Percentiles rank a stretch among this genome's conserved stretches.
Conservation (phyloP, 2,329 filamentous ascomycete species). For the Fusarium humuli region DNA sequence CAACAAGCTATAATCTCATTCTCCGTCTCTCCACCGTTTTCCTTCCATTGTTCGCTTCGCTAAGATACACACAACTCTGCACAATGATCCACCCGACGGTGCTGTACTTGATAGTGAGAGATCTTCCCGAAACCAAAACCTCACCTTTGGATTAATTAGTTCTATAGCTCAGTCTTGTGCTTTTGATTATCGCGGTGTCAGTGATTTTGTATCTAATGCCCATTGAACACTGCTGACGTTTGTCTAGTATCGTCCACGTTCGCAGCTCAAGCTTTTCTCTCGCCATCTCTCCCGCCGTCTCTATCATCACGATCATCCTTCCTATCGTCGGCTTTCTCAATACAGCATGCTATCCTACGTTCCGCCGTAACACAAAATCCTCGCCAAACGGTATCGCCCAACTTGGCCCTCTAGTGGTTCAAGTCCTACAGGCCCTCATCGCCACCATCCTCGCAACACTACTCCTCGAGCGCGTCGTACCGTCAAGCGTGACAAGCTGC, state of each 20-base stretch:
- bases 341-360: conserved; percentile 51
- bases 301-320: conserved; percentile 55
- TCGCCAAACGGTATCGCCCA: conserved; percentile 36
- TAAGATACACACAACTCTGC: not conserved
- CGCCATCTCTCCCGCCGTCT: conserved; percentile 52
- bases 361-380: conserved; percentile 45
- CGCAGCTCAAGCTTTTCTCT: conserved; percentile 55
- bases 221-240: conserved; percentile 1
- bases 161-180: conserved; percentile 45
- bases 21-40: not conserved
- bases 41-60: too few relatives aligned
- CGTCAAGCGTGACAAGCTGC: conserved; percentile 58
- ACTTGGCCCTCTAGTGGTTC: conserved; percentile 52
- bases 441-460: conserved; percentile 60
- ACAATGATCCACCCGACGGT: conserved; percentile 48
- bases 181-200: conserved; percentile 51
- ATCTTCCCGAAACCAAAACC: not conserved
- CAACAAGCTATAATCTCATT: too few relatives aligned
- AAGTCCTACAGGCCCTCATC: conserved; percentile 57
- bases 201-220: not conserved
- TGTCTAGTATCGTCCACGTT: conserved; percentile 54
- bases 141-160: not conserved
- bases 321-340: conserved; percentile 56
- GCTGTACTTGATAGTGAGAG: conserved; percentile 49
- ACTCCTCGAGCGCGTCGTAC: conserved; percentile 51